phyloP scores from a whole-genome alignment of 2,329 filamentous ascomycete genomes.

The Pseudopithomyces chartarum region DNA sequence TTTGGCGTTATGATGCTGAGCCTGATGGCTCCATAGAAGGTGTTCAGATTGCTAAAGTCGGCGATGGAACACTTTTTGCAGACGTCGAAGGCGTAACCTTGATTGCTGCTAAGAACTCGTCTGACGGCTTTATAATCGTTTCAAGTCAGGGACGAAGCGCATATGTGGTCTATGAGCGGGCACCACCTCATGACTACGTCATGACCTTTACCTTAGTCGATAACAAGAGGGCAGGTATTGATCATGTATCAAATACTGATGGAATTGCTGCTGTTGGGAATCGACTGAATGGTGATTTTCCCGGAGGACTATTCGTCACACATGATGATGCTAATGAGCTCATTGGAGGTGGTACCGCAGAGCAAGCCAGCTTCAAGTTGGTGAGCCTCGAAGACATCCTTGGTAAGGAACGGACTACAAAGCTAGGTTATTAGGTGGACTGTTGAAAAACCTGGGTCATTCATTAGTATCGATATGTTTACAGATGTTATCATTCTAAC shows the following conservation, averaged over 20 bases:
- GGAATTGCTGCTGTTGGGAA: constrained; percentile 56
- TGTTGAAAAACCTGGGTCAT: background rate
- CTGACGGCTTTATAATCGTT: constrained; percentile 57
- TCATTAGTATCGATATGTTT: too few species aligned
- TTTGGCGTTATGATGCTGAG: constrained; percentile 60
- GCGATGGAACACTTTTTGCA: constrained; percentile 55
- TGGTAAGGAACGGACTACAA: constrained; percentile 24
- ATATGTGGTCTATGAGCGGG: constrained; percentile 58
- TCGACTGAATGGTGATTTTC: constrained; percentile 45
- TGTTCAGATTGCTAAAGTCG: constrained; percentile 49
- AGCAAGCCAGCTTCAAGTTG: constrained; percentile 58
- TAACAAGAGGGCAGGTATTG: constrained; percentile 50
- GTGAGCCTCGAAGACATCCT: constrained; percentile 34
- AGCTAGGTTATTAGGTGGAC: constrained; percentile 24
- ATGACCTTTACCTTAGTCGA: constrained; percentile 55
- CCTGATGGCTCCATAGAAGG: constrained; percentile 47
- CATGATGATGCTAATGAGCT: constrained; percentile 62
- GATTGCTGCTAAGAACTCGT: constrained; percentile 51
- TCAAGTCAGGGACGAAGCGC: constrained; percentile 60
- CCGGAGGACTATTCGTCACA: constrained; percentile 54
- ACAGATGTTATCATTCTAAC: too few species aligned
- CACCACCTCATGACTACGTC: constrained; percentile 56
- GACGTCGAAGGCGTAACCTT: constrained; percentile 62
- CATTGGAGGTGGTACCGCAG: constrained; percentile 51
- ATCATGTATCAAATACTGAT: constrained; percentile 60